These are phyloP conservation scores for Zygoascus meyerae DNA, from an alignment of 1,139 yeast species.

Conservation along the genomic window DNA sequence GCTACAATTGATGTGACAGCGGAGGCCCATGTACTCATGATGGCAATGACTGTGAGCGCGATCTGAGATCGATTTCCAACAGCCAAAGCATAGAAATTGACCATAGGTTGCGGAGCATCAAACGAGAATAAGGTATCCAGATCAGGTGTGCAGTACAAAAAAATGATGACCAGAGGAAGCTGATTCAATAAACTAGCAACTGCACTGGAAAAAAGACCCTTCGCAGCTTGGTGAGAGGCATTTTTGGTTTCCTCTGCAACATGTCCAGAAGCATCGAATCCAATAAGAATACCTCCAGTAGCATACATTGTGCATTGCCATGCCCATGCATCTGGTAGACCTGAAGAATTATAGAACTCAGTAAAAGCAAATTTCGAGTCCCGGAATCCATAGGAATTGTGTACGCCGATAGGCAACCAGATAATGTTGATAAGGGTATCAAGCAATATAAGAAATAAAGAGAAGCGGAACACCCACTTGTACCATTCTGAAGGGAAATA, in stretches of 20 bases:
- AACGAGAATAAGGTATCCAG: slow-evolving; percentile 35
- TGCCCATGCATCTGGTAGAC: slow-evolving; percentile 35
- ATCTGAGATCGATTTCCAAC: slow-evolving; percentile 26
- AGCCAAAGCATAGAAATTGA: slow-evolving; percentile 25
- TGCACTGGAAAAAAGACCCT: slow-evolving; percentile 51
- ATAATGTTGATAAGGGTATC: slow-evolving; percentile 26
- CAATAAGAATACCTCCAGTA: slow-evolving; percentile 30
- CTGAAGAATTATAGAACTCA: slow-evolving; percentile 56
- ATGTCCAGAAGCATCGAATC: slow-evolving; percentile 63
- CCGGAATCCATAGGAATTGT: slow-evolving; percentile 34
- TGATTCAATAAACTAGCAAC: slow-evolving; percentile 49
- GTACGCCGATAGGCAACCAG: slow-evolving; percentile 29
- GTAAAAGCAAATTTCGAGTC: slow-evolving; percentile 55
- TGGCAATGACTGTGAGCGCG: slow-evolving; percentile 22
- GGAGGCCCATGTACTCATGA: slow-evolving; percentile 21
- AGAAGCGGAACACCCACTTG: slow-evolving; percentile 23
- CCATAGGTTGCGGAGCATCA: slow-evolving; percentile 27
- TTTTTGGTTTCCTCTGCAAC: slow-evolving; percentile 60
- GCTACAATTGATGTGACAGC: slow-evolving; percentile 25
- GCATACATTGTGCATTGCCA: slow-evolving; percentile 27
- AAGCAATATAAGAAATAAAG: slow-evolving; percentile 19
- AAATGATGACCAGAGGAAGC: slow-evolving; percentile 49
- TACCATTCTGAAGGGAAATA: slow-evolving; percentile 24
- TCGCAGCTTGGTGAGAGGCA: slow-evolving; percentile 53
- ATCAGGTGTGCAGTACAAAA: slow-evolving; percentile 41